Conservation (phyloP, 306 rosid species). For the barrel medic (Medicago truncatula) region DNA sequence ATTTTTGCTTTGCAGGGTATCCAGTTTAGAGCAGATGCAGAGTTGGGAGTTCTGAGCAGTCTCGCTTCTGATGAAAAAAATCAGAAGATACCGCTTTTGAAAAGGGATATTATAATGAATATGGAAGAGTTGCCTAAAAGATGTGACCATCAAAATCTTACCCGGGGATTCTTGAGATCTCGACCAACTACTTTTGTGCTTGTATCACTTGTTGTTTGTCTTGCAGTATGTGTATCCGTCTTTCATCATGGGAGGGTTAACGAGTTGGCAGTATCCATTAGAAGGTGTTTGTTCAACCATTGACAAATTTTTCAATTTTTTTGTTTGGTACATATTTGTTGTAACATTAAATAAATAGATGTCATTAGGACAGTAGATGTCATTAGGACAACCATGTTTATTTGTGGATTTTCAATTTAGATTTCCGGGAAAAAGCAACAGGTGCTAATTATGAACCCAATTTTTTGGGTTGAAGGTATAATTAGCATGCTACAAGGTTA, state of each 20-base stretch:
- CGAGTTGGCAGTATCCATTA: conserved; percentile 74
- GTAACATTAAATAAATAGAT: conserved; percentile 46
- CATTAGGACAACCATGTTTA: conserved; percentile 27
- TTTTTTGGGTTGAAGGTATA: not conserved
- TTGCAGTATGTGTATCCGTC: conserved; percentile 73
- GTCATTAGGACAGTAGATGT: conserved; percentile 14
- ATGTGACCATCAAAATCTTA: conserved; percentile 34
- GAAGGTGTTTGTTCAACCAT: conserved; percentile 74
- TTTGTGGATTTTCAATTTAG: conserved; percentile 26
- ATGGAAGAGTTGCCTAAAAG: conserved; percentile 55
- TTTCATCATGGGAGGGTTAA: conserved; percentile 80
- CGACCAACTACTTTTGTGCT: conserved; percentile 61
- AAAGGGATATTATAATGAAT: conserved; percentile 51
- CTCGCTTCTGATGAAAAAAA: conserved; percentile 44
- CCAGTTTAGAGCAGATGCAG: conserved; percentile 46
- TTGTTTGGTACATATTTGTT: conserved; percentile 50
- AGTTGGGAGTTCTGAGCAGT: conserved; percentile 43
- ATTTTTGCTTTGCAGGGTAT: conserved; percentile 58
- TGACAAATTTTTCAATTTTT: conserved; percentile 34
- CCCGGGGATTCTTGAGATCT: conserved; percentile 46
- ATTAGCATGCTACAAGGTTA: not conserved
- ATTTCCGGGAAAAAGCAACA: not conserved
- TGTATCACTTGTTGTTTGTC: conserved; percentile 66
- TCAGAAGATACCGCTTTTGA: conserved; percentile 63
- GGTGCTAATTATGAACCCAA: conserved; percentile 16